Evolutionary conservation across 345 rosid genomes (phyloP).

Genomic region (Nephelium lappaceum): DNA sequence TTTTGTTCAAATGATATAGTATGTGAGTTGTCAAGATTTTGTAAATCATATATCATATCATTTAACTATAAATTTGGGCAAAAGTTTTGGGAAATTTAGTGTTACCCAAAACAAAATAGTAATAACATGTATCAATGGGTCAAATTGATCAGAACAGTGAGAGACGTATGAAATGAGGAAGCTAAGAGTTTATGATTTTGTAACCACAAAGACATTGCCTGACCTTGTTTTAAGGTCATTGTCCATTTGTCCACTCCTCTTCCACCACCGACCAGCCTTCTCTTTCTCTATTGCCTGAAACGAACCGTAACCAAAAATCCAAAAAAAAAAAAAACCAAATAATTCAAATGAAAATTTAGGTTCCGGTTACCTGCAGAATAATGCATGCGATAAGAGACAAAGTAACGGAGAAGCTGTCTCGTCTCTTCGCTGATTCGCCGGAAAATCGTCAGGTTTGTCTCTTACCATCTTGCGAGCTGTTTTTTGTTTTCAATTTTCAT

Average conservation of each 20-base stretch:
- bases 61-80: too few relatives aligned
- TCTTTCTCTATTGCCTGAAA: background rate
- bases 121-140: too few relatives aligned
- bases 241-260: background rate
- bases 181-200: background rate
- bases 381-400: conserved; percentile 76
- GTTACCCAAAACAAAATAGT: too few relatives aligned
- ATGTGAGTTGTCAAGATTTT: too few relatives aligned
- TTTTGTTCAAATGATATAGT: too few relatives aligned
- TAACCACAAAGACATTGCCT: background rate
- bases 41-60: too few relatives aligned
- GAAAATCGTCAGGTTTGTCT: conserved; percentile 49
- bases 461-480: conserved; percentile 29
- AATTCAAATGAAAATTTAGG: background rate
- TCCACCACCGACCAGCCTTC: conserved; percentile 12
- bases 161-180: too few relatives aligned
- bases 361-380: background rate
- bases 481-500: background rate
- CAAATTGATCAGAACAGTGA: too few relatives aligned
- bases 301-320: background rate
- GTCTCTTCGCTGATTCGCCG: conserved; percentile 65
- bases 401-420: conserved; percentile 69
- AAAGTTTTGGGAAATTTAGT: too few relatives aligned
- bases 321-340: background rate
- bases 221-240: background rate